A percentile compares a stretch with the other conserved stretches of the same genome.
phyloP scores from a whole-genome alignment of 2,329 filamentous ascomycete genomes.

The Aspergillus uvarum region DNA sequence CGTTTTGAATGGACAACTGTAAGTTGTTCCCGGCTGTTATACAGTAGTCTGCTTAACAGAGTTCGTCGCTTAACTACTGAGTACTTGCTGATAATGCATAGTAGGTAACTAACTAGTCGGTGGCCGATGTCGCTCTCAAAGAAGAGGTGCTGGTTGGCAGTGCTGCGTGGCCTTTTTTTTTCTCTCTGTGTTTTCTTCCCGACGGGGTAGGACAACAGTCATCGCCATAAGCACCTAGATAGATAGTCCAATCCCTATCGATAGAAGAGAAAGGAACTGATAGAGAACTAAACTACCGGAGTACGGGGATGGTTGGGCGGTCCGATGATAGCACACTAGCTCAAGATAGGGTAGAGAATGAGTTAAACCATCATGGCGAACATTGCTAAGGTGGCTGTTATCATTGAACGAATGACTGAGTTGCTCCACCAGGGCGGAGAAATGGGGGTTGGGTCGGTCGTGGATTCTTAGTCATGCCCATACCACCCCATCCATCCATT shows the following conservation, averaged over 20 bases:
- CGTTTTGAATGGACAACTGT: neutral
- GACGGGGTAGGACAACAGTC: constrained; percentile 5
- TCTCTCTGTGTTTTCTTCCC: neutral
- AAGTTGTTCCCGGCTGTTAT: neutral
- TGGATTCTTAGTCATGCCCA: neutral
- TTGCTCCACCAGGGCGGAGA: neutral
- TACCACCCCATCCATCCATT: too few species aligned
- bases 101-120: neutral
- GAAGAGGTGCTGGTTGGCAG: too few species aligned
- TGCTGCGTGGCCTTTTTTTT: neutral
- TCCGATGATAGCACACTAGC: neutral
- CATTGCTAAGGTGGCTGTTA: neutral
- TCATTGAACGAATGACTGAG: neutral
- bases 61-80: neutral
- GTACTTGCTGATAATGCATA: neutral
- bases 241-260: too few species aligned
- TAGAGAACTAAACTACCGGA: neutral
- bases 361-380: neutral
- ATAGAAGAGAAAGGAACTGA: neutral
- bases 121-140: neutral
- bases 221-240: constrained; percentile 9
- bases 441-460: neutral
- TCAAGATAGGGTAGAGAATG: neutral
- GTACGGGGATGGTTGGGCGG: neutral
- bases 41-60: neutral